These are phyloP conservation scores for Pseudevernia furfuracea DNA, from an alignment of 495 filamentous ascomycete species.

Conservation along the genomic window DNA sequence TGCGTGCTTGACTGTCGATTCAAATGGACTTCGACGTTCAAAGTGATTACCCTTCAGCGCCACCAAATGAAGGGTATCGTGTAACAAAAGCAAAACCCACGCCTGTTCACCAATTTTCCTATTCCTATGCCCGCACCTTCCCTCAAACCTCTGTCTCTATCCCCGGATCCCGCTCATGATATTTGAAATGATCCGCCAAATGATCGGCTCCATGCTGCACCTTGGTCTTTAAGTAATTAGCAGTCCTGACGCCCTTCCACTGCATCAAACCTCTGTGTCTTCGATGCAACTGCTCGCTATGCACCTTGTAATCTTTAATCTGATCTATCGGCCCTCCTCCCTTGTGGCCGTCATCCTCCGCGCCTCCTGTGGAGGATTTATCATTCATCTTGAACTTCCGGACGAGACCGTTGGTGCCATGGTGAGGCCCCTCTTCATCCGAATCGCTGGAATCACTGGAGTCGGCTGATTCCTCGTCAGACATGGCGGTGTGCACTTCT, in stretches of 20 bases:
- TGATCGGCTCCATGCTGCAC: constrained; percentile 32
- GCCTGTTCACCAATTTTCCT: background rate
- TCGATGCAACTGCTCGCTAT: constrained; percentile 37
- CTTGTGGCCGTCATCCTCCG: constrained; percentile 15
- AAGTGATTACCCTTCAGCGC: background rate
- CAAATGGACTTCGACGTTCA: background rate
- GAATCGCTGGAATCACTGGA: constrained; percentile 23
- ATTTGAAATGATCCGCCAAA: constrained; percentile 31
- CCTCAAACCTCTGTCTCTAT: constrained; percentile 39
- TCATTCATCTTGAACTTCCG: background rate
- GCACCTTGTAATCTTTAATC: constrained; percentile 36
- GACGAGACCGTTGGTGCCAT: constrained; percentile 9
- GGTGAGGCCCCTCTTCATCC: constrained; percentile 13
- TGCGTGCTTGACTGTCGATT: background rate
- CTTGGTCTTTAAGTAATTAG: constrained; percentile 35
- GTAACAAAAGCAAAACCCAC: constrained; percentile 1
- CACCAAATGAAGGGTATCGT: constrained; percentile 5
- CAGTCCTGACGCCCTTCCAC: constrained; percentile 40
- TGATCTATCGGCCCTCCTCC: constrained; percentile 30
- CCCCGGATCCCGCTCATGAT: constrained; percentile 33
- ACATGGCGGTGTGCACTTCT: constrained; percentile 21
- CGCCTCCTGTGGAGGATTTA: constrained; percentile 9
- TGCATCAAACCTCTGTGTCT: constrained; percentile 41
- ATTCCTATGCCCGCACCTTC: background rate
- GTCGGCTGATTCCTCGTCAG: constrained; percentile 17